A percentile compares a stretch with the other conserved stretches of the same genome.
Conservation (phyloP, 2,329 filamentous ascomycete species). For the Hypoxylon sp. region DNA sequence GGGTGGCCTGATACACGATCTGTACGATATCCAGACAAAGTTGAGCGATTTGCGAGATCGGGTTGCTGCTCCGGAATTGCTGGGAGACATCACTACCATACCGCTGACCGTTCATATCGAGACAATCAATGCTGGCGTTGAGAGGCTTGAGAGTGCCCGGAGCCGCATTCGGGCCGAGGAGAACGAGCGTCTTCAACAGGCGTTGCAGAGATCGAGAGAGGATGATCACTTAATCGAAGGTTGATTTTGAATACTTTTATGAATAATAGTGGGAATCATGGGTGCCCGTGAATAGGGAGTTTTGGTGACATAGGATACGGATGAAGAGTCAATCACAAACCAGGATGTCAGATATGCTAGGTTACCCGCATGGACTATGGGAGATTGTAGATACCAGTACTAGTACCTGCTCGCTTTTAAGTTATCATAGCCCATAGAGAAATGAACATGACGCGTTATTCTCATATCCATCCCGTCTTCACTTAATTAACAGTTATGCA, state of each 20-base stretch:
- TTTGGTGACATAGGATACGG: conserved; percentile 14
- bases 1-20: conserved; percentile 77
- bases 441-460: conserved; percentile 5
- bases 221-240: conserved; percentile 61
- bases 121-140: conserved; percentile 79
- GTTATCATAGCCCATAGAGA: conserved; percentile 7
- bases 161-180: conserved; percentile 71
- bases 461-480: neutral
- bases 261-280: conserved; percentile 5
- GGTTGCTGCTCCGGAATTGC: conserved; percentile 75
- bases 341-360: conserved; percentile 6
- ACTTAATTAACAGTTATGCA: neutral
- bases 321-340: conserved; percentile 4
- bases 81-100: conserved; percentile 66
- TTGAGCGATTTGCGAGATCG: conserved; percentile 80
- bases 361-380: neutral
- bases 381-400: conserved; percentile 7
- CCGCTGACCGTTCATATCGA: conserved; percentile 82
- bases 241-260: conserved; percentile 26
- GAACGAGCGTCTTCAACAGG: conserved; percentile 69
- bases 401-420: neutral
- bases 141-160: conserved; percentile 77
- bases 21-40: conserved; percentile 79
- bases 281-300: conserved; percentile 10
- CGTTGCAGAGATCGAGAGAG: conserved; percentile 64